Evolutionary conservation across 1,139 yeast genomes (phyloP), one percentile per base, ranked within the genome.

Genomic region (Sugiyamaella sp.): DNA sequence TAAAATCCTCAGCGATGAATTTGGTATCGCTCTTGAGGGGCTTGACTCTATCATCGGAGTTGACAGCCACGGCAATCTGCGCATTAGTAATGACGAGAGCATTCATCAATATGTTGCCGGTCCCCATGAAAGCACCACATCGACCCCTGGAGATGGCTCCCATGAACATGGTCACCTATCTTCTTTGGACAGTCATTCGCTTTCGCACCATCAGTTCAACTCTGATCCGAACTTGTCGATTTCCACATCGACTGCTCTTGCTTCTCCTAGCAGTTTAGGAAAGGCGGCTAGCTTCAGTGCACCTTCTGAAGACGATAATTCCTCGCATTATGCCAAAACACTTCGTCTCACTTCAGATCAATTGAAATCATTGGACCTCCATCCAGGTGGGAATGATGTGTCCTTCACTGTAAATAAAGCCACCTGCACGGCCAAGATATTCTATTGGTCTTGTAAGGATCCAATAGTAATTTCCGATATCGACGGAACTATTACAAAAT

Each of bases 391-490:
- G 60, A 95, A 95, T 67, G 85, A 83, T 38, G 73, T 93, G 55
- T 78, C 81, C 51, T 95, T 91, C 68, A 82, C 86, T 46, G 90
- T 91, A 41, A 85, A 86, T 59, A 85, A 82, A 59, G 89, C 98
- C 0, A 78, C 84, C 45, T 81, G 93, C 16, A 75, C 76, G 9
- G 84, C 97, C 0, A 81, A 86, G 60, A 76, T 95, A 56, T 93
- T 79, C 66, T 79, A 89, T 49, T 93, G 99, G 99, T 84, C 84
- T 60, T 79, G 86, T 61, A 78, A 83, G 55, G 85, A 86, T 0
- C 98, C 98, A 1, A 87, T 93, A 50, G 99, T 95, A 3, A 93
- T 93, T 39, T 89, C 97, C 8, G 99, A 95, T 72, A 93, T 95
- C 57, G 99, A 95, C 70, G 99, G 99, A 16, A 95, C 99, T 1